phyloP scores from a whole-genome alignment of 805 yeast species.

The Yarrowia keelungensis region DNA sequence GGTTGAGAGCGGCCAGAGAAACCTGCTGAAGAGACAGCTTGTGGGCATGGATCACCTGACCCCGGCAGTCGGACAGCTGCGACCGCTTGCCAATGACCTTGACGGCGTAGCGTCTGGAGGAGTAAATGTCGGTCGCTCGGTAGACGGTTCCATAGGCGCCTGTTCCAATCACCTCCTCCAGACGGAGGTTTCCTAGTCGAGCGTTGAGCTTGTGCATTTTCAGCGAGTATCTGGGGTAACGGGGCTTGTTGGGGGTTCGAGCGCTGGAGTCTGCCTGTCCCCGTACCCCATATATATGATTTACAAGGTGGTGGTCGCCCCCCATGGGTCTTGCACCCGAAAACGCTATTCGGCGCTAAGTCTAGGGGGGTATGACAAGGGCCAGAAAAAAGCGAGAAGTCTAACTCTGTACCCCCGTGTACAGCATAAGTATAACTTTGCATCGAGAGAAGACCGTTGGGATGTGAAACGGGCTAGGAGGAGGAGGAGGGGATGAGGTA shows the following conservation, averaged over 20 bases:
- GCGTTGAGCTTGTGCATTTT: constrained; percentile 37
- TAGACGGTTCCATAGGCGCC: constrained; percentile 89
- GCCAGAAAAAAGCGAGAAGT: constrained; percentile 5
- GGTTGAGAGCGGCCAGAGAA: constrained; percentile 46
- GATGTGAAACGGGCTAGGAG: constrained; percentile 1
- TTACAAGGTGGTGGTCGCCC: background rate
- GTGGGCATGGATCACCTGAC: constrained; percentile 30
- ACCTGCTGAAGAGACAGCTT: constrained; percentile 48
- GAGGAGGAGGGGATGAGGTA: no score
- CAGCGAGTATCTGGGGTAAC: background rate
- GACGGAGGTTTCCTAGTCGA: constrained; percentile 32
- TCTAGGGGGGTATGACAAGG: constrained; percentile 27
- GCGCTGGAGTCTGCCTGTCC: background rate
- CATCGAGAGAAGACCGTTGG: constrained; percentile 7
- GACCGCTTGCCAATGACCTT: constrained; percentile 55
- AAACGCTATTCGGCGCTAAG: constrained; percentile 9
- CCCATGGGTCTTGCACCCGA: constrained; percentile 21
- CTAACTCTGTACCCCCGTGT: background rate
- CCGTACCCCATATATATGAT: background rate
- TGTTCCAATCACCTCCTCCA: constrained; percentile 62
- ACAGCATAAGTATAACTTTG: background rate
- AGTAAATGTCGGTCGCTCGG: constrained; percentile 62
- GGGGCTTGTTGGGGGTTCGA: background rate
- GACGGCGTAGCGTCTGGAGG: constrained; percentile 63
- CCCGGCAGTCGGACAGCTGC: constrained; percentile 43